A percentile compares a stretch with the other conserved stretches of the same genome.
These are phyloP conservation scores for Nannizziopsis arthrosporioides DNA, from an alignment of 2,329 filamentous ascomycete genomes.

Conservation along the genomic window DNA sequence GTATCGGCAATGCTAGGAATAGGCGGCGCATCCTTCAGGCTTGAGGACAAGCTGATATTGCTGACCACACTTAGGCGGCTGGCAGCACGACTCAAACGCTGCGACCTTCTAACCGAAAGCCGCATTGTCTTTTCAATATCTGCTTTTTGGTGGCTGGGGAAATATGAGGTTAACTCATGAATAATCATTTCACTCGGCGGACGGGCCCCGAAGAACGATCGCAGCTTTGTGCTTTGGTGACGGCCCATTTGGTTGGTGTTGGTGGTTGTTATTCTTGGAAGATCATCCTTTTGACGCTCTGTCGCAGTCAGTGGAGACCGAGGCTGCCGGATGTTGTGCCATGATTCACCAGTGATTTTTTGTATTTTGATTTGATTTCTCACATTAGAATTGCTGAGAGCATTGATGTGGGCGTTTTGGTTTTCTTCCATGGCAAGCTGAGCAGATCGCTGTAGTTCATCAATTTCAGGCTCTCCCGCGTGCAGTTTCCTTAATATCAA, in stretches of 20 bases:
- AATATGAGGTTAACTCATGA: conserved; percentile 91
- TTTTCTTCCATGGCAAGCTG: conserved; percentile 82
- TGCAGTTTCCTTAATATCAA: conserved; percentile 89
- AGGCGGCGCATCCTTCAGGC: conserved; percentile 81
- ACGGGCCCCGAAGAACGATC: conserved; percentile 74
- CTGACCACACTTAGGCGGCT: conserved; percentile 89
- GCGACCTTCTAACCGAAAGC: conserved; percentile 80
- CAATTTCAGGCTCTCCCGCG: conserved; percentile 72
- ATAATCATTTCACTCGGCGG: conserved; percentile 96
- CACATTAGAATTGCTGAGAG: conserved; percentile 51
- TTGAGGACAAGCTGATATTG: conserved; percentile 85
- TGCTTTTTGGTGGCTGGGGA: conserved; percentile 85
- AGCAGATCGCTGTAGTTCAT: conserved; percentile 77
- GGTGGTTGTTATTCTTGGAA: conserved; percentile 27
- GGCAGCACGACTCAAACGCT: conserved; percentile 80
- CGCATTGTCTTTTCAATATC: conserved; percentile 93
- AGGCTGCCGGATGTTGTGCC: conserved; percentile 74
- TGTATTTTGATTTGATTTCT: conserved; percentile 79
- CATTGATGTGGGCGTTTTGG: conserved; percentile 57
- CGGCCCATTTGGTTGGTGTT: conserved; percentile 19
- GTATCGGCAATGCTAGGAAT: conserved; percentile 91
- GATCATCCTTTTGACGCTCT: conserved; percentile 35
- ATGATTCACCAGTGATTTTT: conserved; percentile 76
- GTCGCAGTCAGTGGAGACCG: conserved; percentile 56
- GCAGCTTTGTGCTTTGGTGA: conserved; percentile 31